Percentiles rank a stretch among this genome's conserved stretches.
phyloP scores from a whole-genome alignment of 331 rosid species.

The Erythrophleum ivorense region DNA sequence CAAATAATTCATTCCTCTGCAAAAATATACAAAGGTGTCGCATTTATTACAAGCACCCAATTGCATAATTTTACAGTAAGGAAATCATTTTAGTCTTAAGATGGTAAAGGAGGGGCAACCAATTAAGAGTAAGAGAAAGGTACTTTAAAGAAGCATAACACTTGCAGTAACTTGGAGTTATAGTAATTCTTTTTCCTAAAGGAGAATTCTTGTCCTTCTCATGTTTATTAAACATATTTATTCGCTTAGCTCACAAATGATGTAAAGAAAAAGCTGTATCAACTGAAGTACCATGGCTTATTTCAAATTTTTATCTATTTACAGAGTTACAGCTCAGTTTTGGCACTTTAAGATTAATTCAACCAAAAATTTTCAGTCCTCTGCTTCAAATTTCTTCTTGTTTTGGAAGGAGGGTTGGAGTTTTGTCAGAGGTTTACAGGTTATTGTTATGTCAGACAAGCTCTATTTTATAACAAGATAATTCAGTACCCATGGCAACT shows the following conservation, averaged over 20 bases:
- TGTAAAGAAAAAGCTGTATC: not conserved
- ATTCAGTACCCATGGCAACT: not conserved
- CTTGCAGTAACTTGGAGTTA: not conserved
- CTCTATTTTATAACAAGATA: not conserved
- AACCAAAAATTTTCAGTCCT: not conserved
- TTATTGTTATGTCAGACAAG: not conserved
- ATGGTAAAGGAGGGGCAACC: not conserved
- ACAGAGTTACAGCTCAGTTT: not conserved
- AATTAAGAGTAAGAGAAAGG: not conserved
- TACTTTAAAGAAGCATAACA: not conserved
- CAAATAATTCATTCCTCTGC: conserved; percentile 96
- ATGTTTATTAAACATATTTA: not conserved
- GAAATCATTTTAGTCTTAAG: not conserved
- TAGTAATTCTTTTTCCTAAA: not conserved
- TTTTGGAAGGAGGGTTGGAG: not conserved
- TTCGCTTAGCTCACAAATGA: not conserved
- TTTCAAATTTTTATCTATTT: not conserved
- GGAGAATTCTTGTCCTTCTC: not conserved
- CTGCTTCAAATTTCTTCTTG: not conserved
- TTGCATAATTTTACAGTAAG: not conserved
- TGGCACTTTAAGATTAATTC: not conserved
- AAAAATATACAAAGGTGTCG: conserved; percentile 22
- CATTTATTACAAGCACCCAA: conserved; percentile 26
- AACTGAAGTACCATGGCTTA: not conserved
- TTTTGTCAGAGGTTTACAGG: not conserved